Evolutionary conservation across 805 yeast genomes (phyloP), one percentile per base, ranked within the genome.

Genomic region (Saccharomycopsis sp.): DNA sequence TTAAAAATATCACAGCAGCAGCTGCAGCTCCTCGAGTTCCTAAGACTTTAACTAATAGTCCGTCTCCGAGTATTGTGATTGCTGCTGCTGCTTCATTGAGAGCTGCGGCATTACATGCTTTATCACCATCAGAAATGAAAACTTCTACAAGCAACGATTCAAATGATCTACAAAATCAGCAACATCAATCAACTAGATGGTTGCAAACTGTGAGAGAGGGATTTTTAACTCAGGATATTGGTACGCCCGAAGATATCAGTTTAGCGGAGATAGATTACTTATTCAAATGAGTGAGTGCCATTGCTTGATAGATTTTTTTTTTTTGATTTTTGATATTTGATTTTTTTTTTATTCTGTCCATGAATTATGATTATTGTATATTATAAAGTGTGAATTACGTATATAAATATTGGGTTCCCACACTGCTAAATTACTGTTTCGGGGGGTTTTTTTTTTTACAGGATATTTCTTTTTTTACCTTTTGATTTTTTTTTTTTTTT

Each of bases 11-110:
- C 37, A 82, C 90, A 11, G 86, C 86, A 16, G 90, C 90, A 19
- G 88, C 88, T 9, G 87, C 86, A 21, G 85, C 90, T 27, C 93
- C 93, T 46, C 69, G 90, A 56, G 74, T 82, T 8, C 81, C 87
- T n/a, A 75, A 77, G 51, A 67, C 74, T 27, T 72, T 79, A 3
- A 23, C 29, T 5, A 63, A 74, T 43, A 68, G 77, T 4, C 77
- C 73, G 49, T 67, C 77, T 31, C 79, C 83, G 8, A 70, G 70
- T 47, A 81, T 85, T 4, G 84, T 83, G 7, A 84, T 84, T 11
- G 83, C 85, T 1, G 85, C 81, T 27, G 85, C 87, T 33, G 86
- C 85, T 20, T 39, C 45, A 6, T 36, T 49, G 27, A 26, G 52
- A 51, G 82, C 81, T 13, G 81, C 83, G 38, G 80, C 82, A 1